phyloP scores from a whole-genome alignment of 768 basidiomycete genomes.

The Suillus alpinus region DNA sequence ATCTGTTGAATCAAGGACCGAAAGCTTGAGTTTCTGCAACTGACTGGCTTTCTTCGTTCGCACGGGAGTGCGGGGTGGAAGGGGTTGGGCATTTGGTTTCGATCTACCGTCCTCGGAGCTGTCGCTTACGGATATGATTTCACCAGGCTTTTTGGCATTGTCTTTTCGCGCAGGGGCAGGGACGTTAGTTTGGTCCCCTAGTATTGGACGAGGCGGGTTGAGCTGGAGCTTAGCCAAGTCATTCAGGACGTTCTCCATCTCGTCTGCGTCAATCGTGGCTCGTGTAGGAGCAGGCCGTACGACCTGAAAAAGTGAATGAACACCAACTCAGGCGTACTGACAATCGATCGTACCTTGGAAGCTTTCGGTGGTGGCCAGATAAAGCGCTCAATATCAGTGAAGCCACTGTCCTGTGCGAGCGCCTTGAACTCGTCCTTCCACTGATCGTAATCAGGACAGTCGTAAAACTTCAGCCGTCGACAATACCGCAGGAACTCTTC shows the following conservation, averaged over 20 bases:
- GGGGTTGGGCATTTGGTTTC: constrained; percentile 14
- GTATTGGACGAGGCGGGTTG: constrained; percentile 40
- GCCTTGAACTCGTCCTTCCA: constrained; percentile 68
- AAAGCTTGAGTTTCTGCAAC: constrained; percentile 45
- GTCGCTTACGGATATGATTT: constrained; percentile 44
- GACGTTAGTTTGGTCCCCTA: constrained; percentile 51
- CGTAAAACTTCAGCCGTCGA: constrained; percentile 64
- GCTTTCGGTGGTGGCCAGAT: constrained; percentile 67
- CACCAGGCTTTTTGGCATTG: constrained; percentile 20
- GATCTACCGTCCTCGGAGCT: constrained; percentile 32
- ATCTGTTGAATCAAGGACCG: constrained; percentile 46
- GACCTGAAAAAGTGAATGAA: constrained; percentile 19
- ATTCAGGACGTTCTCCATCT: constrained; percentile 55
- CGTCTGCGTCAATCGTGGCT: constrained; percentile 31
- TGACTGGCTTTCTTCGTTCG: constrained; percentile 44
- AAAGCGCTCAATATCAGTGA: constrained; percentile 55
- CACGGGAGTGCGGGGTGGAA: constrained; percentile 28
- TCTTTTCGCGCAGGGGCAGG: constrained; percentile 34
- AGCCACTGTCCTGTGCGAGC: constrained; percentile 61
- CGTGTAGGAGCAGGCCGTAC: constrained; percentile 19
- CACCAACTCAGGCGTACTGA: not conserved
- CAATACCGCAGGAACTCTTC: constrained; percentile 77
- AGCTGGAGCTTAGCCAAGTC: constrained; percentile 60
- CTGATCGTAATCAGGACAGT: constrained; percentile 60
- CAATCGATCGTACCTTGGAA: constrained; percentile 25